Evolutionary conservation across 2,329 filamentous ascomycete genomes (phyloP), one percentile per base, ranked within the genome.

Genomic region (Trichoderma koningii): DNA sequence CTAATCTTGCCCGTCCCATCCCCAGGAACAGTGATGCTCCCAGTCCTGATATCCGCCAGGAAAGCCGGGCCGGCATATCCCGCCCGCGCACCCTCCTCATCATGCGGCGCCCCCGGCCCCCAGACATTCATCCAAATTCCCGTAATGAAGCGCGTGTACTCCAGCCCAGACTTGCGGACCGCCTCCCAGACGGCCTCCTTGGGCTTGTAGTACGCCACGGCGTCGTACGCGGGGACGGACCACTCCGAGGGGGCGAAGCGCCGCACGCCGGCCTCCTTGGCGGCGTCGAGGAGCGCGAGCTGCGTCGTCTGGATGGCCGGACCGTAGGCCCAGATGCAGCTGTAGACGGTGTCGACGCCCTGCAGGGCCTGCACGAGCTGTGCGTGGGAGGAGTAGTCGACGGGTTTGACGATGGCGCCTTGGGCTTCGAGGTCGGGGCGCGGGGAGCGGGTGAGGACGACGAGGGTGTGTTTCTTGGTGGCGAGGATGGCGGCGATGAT

Each of bases 41-140:
- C 50, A 1, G 44, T 38, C 21, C 55, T 44, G 41, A 63, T 38
- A 17, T 66, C 64, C 7, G 63, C 17, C 19, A 63, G 21, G 3
- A 66, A 51, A 0, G 57, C 15, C 14, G 48, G 56, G 3, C 57
- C 57, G 3, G 9, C 7, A 50, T 66, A 66, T 14, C 64, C 64
- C 14, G 64, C 14, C 6, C 47, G 30, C 1, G 26, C 64, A 17
- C 19, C 23, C 2, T 12, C 41, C 30, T 64, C 53, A 4, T 63
- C 50, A 6, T 19, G 19, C 4, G 57, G 57, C 1, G 64, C 64
- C 3, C 59, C 57, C 1, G 26, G 7, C 5, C 48, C 64, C 64
- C 64, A 66, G 17, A 48, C n/a, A 23, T 66, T 66, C 57, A 66
- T 19, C 64, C 64, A 66, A 9, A 66, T 2, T 14, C 64, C 64